Percentiles rank a stretch among this genome's conserved stretches.
Conservation (phyloP, 371 early-diverging fungal genomes). For the Mucor velutinosus region DNA sequence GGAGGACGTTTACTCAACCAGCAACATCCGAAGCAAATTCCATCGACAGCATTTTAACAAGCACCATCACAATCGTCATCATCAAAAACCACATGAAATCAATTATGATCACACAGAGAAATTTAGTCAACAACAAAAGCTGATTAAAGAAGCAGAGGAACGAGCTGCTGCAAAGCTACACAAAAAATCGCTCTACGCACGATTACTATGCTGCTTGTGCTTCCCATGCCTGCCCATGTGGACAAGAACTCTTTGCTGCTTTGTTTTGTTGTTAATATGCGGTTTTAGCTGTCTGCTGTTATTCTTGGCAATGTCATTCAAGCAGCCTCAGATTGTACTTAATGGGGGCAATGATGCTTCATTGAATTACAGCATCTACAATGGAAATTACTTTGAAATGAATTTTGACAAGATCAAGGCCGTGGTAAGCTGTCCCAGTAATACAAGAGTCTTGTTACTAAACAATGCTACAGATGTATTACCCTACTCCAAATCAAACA, state of each 20-base stretch:
- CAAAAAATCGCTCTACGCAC: background rate
- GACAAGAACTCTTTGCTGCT: constrained; percentile 20
- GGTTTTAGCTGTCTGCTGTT: background rate
- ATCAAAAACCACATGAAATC: background rate
- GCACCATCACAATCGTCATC: background rate
- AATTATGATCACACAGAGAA: background rate
- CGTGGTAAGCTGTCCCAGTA: constrained; percentile 5
- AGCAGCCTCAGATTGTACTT: constrained; percentile 7
- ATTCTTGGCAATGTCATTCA: constrained; percentile 3
- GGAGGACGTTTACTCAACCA: background rate
- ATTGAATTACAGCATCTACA: constrained; percentile 7
- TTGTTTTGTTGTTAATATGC: constrained; percentile 9
- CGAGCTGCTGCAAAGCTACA: background rate
- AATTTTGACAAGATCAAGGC: constrained; percentile 14
- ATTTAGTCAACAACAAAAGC: background rate
- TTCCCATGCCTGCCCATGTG: constrained; percentile 22
- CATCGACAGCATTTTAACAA: background rate
- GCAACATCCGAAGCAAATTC: background rate
- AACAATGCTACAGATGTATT: constrained; percentile 6
- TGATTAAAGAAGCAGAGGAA: constrained; percentile 4
- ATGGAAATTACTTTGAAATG: constrained; percentile 16
- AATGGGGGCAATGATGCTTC: background rate
- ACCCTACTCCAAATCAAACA: constrained; percentile 12
- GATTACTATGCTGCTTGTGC: constrained; percentile 13
- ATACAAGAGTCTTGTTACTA: background rate